Conservation (phyloP, 768 basidiomycete species). For the Epithele typhae region DNA sequence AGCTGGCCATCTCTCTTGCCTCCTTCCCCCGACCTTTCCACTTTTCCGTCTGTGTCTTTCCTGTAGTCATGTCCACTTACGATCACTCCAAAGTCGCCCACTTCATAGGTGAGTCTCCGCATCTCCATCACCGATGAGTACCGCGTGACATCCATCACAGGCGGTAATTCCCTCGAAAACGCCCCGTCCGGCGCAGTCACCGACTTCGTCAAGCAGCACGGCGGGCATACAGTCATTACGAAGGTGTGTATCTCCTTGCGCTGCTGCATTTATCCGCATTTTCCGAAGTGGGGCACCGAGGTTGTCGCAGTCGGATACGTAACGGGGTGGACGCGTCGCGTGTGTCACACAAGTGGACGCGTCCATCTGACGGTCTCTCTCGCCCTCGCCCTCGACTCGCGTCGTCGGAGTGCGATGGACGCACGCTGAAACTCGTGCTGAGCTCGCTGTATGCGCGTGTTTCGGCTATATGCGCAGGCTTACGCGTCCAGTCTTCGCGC, state of each 20-base stretch:
- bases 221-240: constrained; percentile 97
- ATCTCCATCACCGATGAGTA: constrained; percentile 9
- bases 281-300: too few species aligned
- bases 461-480: not conserved
- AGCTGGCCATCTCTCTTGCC: constrained; percentile 6
- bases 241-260: constrained; percentile 55
- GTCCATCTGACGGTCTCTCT: not conserved
- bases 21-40: constrained; percentile 1
- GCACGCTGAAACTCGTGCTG: not conserved
- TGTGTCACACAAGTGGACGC: not conserved
- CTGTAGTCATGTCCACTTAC: constrained; percentile 30
- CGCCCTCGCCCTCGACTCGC: too few species aligned
- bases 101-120: constrained; percentile 47
- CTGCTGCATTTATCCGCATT: too few species aligned
- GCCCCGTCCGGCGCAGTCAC: constrained; percentile 75
- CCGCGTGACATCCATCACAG: constrained; percentile 37
- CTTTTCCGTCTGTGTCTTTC: not conserved
- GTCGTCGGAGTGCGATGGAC: too few species aligned
- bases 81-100: constrained; percentile 61
- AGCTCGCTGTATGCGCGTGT: not conserved
- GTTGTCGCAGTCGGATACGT: too few species aligned
- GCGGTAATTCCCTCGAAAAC: constrained; percentile 87
- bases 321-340: constrained; percentile 1
- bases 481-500: not conserved
- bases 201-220: constrained; percentile 88